Evolutionary conservation across 352 stramenopile species (phyloP).

Genomic region (Phytophthora rubi): DNA sequence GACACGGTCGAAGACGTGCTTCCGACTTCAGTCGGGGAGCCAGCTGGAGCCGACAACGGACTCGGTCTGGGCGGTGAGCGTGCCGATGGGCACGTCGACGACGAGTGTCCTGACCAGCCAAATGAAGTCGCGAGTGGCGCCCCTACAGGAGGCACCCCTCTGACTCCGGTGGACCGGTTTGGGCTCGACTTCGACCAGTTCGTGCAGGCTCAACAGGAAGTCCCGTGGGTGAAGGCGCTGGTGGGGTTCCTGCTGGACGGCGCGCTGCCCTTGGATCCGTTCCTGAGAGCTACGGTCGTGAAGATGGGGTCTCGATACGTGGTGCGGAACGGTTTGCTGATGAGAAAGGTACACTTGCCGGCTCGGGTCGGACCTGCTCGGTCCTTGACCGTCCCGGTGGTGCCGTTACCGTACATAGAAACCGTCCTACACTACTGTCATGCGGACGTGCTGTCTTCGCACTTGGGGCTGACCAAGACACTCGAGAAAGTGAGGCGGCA

Average conservation of each 20-base stretch:
- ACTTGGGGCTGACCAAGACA: constrained; percentile 7
- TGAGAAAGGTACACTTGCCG: constrained; percentile 2
- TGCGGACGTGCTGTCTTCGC: background rate
- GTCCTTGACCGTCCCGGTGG: background rate
- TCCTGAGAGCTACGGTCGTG: background rate
- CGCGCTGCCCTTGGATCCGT: constrained; percentile 4
- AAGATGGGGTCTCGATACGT: background rate
- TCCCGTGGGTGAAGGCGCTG: constrained; percentile 8
- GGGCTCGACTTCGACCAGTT: constrained; percentile 1
- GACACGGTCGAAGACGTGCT: no score
- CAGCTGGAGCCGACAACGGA: background rate
- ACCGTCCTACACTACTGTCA: constrained; percentile 21
- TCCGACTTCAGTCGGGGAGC: background rate
- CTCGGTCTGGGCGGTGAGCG: no score
- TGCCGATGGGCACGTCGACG: background rate
- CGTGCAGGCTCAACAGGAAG: background rate
- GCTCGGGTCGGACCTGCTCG: background rate
- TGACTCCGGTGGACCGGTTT: background rate
- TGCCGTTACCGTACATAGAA: constrained; percentile 7
- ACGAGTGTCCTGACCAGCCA: background rate
- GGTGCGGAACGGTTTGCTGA: constrained; percentile 4
- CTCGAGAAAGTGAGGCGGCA: constrained; percentile 7
- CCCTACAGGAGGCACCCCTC: background rate
- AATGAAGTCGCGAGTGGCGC: background rate
- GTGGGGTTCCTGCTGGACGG: constrained; percentile 3